These are phyloP conservation scores for Plantago coronopus DNA, from an alignment of 305 asterid genomes.

Conservation along the genomic window DNA sequence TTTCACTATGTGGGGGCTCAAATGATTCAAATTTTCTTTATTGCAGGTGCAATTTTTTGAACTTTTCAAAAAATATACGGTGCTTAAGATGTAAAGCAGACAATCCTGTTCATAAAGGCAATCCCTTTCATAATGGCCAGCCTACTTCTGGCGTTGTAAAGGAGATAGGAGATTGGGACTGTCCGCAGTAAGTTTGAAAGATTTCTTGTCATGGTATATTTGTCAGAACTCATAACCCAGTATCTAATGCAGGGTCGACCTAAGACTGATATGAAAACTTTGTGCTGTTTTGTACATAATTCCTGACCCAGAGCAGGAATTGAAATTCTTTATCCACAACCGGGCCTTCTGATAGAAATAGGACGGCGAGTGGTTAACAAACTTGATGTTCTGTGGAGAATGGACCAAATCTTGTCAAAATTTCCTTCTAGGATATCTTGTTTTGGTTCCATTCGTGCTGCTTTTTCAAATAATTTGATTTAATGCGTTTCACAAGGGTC, in stretches of 20 bases:
- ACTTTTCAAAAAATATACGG: constrained; percentile 54
- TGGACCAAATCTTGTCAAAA: constrained; percentile 1
- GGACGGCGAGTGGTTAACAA: neutral
- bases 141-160: constrained; percentile 22
- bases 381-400: neutral
- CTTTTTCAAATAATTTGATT: too few species aligned
- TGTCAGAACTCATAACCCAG: too few species aligned
- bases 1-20: too few species aligned
- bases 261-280: too few species aligned
- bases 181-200: constrained; percentile 54
- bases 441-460: neutral
- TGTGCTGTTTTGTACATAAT: neutral
- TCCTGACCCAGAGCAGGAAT: too few species aligned
- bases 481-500: too few species aligned
- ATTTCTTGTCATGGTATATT: neutral
- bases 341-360: neutral
- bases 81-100: constrained; percentile 57
- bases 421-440: neutral
- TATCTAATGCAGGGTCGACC: too few species aligned
- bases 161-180: constrained; percentile 86
- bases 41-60: constrained; percentile 77
- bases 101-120: constrained; percentile 23
- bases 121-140: constrained; percentile 18
- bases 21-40: constrained; percentile 8
- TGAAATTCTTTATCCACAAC: too few species aligned